Base-by-base conservation (phyloP, 352 stramenopile genomes). In the Phytophthora colocasiae region DNA sequence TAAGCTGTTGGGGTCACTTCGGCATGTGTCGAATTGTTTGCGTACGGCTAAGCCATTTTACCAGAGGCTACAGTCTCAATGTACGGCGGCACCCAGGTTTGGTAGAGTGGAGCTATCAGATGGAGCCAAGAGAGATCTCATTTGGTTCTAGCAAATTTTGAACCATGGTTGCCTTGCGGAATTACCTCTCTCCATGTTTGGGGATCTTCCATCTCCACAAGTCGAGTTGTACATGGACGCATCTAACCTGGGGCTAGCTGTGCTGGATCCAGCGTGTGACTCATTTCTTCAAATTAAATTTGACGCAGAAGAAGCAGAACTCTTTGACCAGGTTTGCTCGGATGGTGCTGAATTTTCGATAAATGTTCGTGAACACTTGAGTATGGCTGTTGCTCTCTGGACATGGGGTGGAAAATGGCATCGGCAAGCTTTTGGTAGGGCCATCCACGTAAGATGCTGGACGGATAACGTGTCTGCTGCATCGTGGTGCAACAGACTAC, bases 351-450 rank as follows among this genome's bases (percentile, higher is more conserved):
- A 58, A 11, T 80, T 75, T 27, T 71, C 63, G 0, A 78, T 76
- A 26, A 80, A 83, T 32, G 71, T 78, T 1, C 49, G 70, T 15
- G 67, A 80, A 27, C 60, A 80, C 7, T 6, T 77, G 1, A 55
- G 66, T 31, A 63, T 82, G 0, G 71, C 61, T 0, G 15, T 83
- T 0, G 64, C 64, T 0, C 0, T 69, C 2, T 57, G 48, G 39
- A 38, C 61, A 1, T 80, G 61, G 68, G 75, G 10, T n/a, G 40
- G 24, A 2, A 40, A 36, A 8, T 73, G 69, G 54, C 15, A 54
- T 12, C 0, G 12, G 11, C 29, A 36, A 15, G 19, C 58, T 2
- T 0, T 3, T 6, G 41, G 22, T 11, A 9, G 14, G 1, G n/a
- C 49, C 6, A 22, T 58, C 1, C 44, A 75, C 17, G 24, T 78